phyloP scores from a whole-genome alignment of 257 asterid genomes.

The Solanum ahanhuiri region DNA sequence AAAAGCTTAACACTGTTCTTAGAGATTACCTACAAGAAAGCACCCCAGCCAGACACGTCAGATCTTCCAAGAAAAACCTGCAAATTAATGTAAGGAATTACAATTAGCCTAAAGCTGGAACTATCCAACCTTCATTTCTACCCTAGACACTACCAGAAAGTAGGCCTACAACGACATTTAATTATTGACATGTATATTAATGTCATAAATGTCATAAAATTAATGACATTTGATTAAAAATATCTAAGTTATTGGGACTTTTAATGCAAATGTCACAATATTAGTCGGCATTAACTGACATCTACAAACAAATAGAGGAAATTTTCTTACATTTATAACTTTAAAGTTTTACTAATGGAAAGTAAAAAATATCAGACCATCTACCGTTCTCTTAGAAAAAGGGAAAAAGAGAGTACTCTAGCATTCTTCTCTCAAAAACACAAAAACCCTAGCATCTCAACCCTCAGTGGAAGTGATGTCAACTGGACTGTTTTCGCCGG shows the following conservation, averaged over 20 bases:
- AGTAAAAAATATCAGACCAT: neutral
- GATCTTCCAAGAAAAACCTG: conserved; percentile 92
- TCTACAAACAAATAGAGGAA: neutral
- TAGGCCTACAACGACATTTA: neutral
- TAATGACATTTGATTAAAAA: neutral
- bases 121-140: neutral
- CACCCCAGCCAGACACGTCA: conserved; percentile 97
- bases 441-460: neutral
- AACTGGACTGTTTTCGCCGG: neutral
- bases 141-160: neutral
- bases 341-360: neutral
- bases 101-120: neutral
- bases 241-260: neutral
- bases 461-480: neutral
- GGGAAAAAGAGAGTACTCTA: neutral
- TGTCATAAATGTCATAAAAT: neutral
- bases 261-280: neutral
- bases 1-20: neutral
- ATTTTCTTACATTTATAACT: neutral
- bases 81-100: conserved; percentile 5
- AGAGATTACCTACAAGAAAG: conserved; percentile 77
- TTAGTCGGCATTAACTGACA: neutral
- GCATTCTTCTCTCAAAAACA: neutral
- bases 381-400: neutral
- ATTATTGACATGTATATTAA: neutral